Evolutionary conservation across 805 yeast genomes (phyloP).

Genomic region (Vanderwaltozyma verrucispora): DNA sequence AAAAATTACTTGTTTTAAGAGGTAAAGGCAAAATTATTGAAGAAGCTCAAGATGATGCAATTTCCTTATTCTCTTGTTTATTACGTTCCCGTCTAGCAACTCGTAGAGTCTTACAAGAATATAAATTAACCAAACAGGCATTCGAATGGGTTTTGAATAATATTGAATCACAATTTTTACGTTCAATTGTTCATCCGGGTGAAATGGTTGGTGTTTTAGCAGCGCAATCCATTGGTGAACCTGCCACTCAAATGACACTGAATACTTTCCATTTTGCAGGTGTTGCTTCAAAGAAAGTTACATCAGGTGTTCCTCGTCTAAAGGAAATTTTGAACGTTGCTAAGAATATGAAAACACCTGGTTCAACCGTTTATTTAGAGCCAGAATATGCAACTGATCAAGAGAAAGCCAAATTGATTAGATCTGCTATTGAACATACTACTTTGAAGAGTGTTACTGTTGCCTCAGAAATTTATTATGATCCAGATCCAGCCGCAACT

Average conservation of each 20-base stretch:
- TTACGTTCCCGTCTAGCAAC: conserved; percentile 86
- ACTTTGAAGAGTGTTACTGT: conserved; percentile 89
- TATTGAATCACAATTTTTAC: conserved; percentile 85
- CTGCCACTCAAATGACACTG: conserved; percentile 96
- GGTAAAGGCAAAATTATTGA: conserved; percentile 62
- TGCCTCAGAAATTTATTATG: conserved; percentile 95
- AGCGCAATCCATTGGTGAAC: conserved; percentile 97
- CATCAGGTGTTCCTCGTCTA: conserved; percentile 95
- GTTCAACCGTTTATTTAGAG: conserved; percentile 84
- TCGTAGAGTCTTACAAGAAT: conserved; percentile 87
- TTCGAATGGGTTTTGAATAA: conserved; percentile 96
- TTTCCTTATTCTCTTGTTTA: conserved; percentile 79
- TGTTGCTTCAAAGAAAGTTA: conserved; percentile 92
- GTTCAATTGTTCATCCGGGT: conserved; percentile 89
- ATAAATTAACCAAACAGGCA: conserved; percentile 69
- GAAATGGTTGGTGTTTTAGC: conserved; percentile 98
- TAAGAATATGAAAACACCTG: conserved; percentile 98
- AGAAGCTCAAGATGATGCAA: conserved; percentile 91
- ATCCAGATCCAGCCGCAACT: conserved; percentile 97
- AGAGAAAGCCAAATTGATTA: conserved; percentile 88
- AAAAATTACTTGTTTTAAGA: conserved; percentile 64
- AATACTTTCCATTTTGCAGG: conserved; percentile 98
- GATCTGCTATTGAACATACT: conserved; percentile 96
- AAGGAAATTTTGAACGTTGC: conserved; percentile 98
- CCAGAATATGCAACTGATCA: conserved; percentile 76